Conservation (phyloP, 2,329 filamentous ascomycete species). For the Dichotomopilus funicola region DNA sequence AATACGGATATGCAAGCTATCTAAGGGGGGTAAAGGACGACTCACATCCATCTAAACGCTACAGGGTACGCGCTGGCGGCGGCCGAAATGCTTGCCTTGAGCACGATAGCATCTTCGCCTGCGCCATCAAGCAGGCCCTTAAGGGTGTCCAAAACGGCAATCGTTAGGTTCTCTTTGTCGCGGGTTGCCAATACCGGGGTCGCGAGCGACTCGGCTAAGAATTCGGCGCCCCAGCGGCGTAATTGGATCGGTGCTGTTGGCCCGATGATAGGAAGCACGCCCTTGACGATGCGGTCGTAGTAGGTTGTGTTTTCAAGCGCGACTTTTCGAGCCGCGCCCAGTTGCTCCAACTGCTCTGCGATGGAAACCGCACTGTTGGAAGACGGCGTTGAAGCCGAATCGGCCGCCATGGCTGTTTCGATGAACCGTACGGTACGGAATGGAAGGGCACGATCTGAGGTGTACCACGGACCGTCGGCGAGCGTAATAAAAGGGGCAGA, state of each 20-base stretch:
- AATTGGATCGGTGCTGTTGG: slow-evolving; percentile 69
- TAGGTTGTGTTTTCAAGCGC: slow-evolving; percentile 80
- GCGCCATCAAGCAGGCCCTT: slow-evolving; percentile 62
- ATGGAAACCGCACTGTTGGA: slow-evolving; percentile 43
- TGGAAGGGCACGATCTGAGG: background rate
- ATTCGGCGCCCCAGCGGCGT: slow-evolving; percentile 92
- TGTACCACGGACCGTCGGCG: background rate
- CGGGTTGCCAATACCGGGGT: slow-evolving; percentile 73
- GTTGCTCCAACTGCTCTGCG: slow-evolving; percentile 74
- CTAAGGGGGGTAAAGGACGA: slow-evolving; percentile 29
- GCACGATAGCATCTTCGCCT: slow-evolving; percentile 70
- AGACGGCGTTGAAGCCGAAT: slow-evolving; percentile 26
- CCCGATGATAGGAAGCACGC: slow-evolving; percentile 85
- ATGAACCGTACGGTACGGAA: background rate
- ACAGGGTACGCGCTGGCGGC: slow-evolving; percentile 90
- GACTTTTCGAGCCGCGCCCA: slow-evolving; percentile 83
- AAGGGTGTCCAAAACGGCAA: slow-evolving; percentile 72
- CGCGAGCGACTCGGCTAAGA: slow-evolving; percentile 91
- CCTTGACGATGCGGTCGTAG: slow-evolving; percentile 86
- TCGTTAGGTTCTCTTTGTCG: slow-evolving; percentile 74
- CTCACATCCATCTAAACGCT: slow-evolving; percentile 90
- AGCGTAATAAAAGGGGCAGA: background rate
- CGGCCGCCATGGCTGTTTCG: slow-evolving; percentile 43
- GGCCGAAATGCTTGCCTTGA: slow-evolving; percentile 82
- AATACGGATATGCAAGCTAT: background rate